These are phyloP conservation scores for Cymbopogon flexuosus DNA, from an alignment of 202 grass and related monocot genomes.

Conservation along the genomic window DNA sequence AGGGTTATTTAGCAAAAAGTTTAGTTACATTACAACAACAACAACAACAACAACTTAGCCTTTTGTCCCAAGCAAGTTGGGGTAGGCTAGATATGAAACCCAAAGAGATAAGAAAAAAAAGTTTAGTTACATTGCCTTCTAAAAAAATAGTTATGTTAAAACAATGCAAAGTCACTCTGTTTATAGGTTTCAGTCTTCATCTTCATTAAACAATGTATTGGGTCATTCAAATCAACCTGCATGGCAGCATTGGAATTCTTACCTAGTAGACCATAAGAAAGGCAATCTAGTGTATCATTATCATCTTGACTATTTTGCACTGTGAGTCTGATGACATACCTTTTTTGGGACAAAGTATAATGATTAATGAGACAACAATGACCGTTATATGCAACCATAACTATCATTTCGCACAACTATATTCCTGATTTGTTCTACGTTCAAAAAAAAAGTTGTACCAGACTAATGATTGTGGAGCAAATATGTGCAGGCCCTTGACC, in stretches of 20 bases:
- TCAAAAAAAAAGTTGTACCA: background rate
- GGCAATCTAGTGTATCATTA: background rate
- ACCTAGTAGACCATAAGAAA: background rate
- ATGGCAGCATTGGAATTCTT: slow-evolving; percentile 2
- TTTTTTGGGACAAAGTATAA: slow-evolving; percentile 15
- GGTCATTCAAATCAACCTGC: slow-evolving; percentile 24
- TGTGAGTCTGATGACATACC: background rate
- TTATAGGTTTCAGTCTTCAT: background rate
- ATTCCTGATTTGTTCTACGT: background rate
- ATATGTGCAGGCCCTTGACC: slow-evolving; percentile 83
- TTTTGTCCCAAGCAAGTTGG: too few relatives aligned
- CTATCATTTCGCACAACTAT: background rate
- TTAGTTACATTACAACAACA: background rate
- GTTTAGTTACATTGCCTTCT: background rate
- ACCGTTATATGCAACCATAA: slow-evolving; percentile 14
- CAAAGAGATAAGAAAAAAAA: background rate
- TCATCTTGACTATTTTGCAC: background rate
- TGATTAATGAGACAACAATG: background rate
- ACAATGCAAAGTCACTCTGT: background rate
- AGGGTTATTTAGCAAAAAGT: background rate
- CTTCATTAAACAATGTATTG: background rate
- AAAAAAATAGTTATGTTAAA: slow-evolving; percentile 1
- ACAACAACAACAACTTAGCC: too few relatives aligned
- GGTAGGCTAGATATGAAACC: too few relatives aligned
- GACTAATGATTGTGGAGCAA: slow-evolving; percentile 28